Conservation (phyloP, 129 eudicot species). For the Arctium lappa region DNA sequence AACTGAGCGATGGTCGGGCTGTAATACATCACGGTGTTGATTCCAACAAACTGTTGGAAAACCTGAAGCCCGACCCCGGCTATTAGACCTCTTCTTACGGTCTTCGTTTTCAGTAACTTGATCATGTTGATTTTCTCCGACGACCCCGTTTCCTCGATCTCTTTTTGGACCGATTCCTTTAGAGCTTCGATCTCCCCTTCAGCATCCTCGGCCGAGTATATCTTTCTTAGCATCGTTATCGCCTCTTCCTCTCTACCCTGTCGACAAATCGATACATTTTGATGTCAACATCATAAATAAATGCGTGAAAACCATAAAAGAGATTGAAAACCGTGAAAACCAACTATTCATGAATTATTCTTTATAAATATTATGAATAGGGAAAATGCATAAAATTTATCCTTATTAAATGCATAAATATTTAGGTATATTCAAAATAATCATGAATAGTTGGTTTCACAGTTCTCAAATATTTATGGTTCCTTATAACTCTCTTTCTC, state of each 20-base stretch:
- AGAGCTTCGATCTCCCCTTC: constrained; percentile 51
- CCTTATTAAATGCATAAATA: no score
- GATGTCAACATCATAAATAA: not conserved
- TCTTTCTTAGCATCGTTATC: constrained; percentile 36
- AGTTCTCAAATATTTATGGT: no score
- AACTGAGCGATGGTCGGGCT: constrained; percentile 65
- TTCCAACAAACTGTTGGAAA: constrained; percentile 67
- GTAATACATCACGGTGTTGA: constrained; percentile 73
- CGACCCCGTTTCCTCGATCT: constrained; percentile 37
- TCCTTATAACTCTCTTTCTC: no score
- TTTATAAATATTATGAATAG: no score
- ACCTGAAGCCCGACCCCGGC: constrained; percentile 65
- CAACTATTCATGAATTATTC: not conserved
- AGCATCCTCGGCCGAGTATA: constrained; percentile 46
- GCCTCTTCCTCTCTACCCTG: constrained; percentile 66
- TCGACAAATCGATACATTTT: not conserved
- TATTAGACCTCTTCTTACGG: constrained; percentile 54
- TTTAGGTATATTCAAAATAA: no score
- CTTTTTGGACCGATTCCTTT: constrained; percentile 55
- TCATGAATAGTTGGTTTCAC: no score
- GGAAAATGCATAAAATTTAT: no score
- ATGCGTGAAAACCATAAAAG: not conserved
- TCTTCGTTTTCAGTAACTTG: constrained; percentile 39
- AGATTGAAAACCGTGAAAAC: not conserved
- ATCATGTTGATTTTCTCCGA: constrained; percentile 33